These are phyloP conservation scores for Pseudogymnoascus sp. DNA, from an alignment of 2,329 filamentous ascomycete species.

Conservation along the genomic window DNA sequence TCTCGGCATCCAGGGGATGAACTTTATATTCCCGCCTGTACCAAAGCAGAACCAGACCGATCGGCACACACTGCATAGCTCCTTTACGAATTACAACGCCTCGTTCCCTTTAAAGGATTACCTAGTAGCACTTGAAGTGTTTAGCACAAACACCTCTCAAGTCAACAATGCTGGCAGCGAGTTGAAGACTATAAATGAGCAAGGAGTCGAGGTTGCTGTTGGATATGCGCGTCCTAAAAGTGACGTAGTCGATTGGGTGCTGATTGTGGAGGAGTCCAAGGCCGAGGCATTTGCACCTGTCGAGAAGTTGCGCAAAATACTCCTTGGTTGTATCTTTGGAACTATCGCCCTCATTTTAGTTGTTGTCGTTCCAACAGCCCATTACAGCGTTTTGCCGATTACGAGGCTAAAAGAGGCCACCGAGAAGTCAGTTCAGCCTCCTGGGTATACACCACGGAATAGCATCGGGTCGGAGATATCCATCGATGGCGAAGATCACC, in stretches of 20 bases:
- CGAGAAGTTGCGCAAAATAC: constrained; percentile 64
- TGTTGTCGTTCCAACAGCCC: constrained; percentile 69
- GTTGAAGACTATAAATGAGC: constrained; percentile 66
- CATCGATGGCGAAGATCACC: constrained; percentile 20
- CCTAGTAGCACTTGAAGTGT: constrained; percentile 54
- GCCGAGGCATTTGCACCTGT: constrained; percentile 72
- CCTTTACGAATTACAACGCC: constrained; percentile 18
- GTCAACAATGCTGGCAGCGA: constrained; percentile 63
- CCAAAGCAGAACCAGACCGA: constrained; percentile 33
- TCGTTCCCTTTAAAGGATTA: constrained; percentile 55
- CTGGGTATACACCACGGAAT: constrained; percentile 26
- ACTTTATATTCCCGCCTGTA: constrained; percentile 54
- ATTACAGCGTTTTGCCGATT: constrained; percentile 75
- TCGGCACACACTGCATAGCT: constrained; percentile 42
- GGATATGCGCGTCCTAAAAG: constrained; percentile 68
- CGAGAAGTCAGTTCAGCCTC: constrained; percentile 52
- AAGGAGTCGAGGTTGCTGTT: constrained; percentile 62
- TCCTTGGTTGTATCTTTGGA: constrained; percentile 78
- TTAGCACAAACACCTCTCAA: constrained; percentile 40
- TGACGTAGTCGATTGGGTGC: constrained; percentile 68
- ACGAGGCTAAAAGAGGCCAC: constrained; percentile 68
- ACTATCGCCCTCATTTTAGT: constrained; percentile 67
- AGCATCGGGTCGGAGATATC: constrained; percentile 23
- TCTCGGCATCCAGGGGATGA: constrained; percentile 41
- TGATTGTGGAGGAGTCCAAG: constrained; percentile 70